Evolutionary conservation across 768 basidiomycete genomes (phyloP), one percentile per base, ranked within the genome.

Genomic region (Pisolithus marmoratus): DNA sequence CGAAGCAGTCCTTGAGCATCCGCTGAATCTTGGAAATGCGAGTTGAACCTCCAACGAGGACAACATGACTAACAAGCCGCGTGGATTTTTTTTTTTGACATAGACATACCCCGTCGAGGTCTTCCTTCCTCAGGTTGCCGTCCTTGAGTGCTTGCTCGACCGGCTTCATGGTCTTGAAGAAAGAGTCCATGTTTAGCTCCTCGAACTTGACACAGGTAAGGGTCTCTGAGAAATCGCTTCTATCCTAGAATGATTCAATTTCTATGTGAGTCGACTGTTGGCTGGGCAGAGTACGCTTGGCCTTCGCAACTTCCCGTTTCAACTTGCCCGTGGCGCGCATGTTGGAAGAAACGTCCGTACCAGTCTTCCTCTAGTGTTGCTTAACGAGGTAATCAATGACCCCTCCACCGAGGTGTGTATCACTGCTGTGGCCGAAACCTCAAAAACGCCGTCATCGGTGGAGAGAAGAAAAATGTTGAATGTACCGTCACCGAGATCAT

Each of bases 21-120:
- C 96, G 91, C 66, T 97, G 94, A 58, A 99, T 93, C 78, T 96
- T 96, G 72, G 95, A 95, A 64, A 99, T 99, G 85, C 95, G 94
- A 60, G 95, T 99, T 26, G 95, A 98, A 72, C 93, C 93, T 71
- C 93, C 93, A 54, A 95, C 93, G 49, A 95, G 90, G 46, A 93
- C 89, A 57, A 91, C 77, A 86, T 84, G 46, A 45, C 46, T 17
- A 19, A 48, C 17, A 0, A 48, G 4, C 5, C 12, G 8, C 11
- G 9, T 12, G 8, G 0, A 8, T n/a, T n/a, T n/a, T n/a, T n/a
- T n/a, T n/a, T n/a, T 1, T 1, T 12, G 11, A 4, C 11, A 49
- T 40, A 37, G 23, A 68, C 74, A 38, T 42, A 87, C 88, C 74
- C 97, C 94, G 58, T 94, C 83, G 48, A 99, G 74, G 58, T 93